Percentiles rank a stretch among this genome's conserved stretches.
These are phyloP conservation scores for Peltaster fructicola DNA, from an alignment of 2,329 filamentous ascomycete genomes.

Conservation along the genomic window DNA sequence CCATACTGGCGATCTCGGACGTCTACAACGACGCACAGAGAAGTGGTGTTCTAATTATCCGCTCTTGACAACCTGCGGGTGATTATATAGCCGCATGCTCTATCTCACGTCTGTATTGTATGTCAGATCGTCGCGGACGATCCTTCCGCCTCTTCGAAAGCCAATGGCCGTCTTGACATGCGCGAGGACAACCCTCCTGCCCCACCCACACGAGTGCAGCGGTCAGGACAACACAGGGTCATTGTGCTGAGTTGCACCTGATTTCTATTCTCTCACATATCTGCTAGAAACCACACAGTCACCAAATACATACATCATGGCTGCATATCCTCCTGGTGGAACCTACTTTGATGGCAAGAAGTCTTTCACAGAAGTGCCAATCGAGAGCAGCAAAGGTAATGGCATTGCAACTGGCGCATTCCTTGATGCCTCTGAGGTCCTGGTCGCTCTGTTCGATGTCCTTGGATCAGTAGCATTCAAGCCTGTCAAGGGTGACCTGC, in stretches of 20 bases:
- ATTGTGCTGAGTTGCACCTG: not conserved
- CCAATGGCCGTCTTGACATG: too few species aligned
- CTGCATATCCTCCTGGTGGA: constrained; percentile 37
- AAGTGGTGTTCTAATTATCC: too few species aligned
- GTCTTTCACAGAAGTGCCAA: constrained; percentile 69
- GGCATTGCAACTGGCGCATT: constrained; percentile 65
- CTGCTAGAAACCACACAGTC: not conserved
- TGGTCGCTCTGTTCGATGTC: constrained; percentile 66
- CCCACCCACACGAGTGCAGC: constrained; percentile 1
- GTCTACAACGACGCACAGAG: too few species aligned
- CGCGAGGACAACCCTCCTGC: constrained; percentile 1
- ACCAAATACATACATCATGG: constrained; percentile 7
- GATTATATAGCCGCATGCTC: too few species aligned
- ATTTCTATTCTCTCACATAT: not conserved
- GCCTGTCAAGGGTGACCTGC: constrained; percentile 80
- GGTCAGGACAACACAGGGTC: not conserved
- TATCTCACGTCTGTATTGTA: too few species aligned
- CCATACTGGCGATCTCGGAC: too few species aligned
- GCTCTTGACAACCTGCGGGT: too few species aligned
- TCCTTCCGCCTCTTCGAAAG: too few species aligned
- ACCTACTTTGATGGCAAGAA: constrained; percentile 80
- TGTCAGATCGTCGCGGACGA: too few species aligned
- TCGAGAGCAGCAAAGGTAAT: constrained; percentile 56
- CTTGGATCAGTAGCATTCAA: constrained; percentile 58
- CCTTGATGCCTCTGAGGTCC: constrained; percentile 73